Percentiles rank a stretch among this genome's conserved stretches.
Evolutionary conservation across 2,329 filamentous ascomycete genomes (phyloP).

Genomic region (Paecilomyces sp.): DNA sequence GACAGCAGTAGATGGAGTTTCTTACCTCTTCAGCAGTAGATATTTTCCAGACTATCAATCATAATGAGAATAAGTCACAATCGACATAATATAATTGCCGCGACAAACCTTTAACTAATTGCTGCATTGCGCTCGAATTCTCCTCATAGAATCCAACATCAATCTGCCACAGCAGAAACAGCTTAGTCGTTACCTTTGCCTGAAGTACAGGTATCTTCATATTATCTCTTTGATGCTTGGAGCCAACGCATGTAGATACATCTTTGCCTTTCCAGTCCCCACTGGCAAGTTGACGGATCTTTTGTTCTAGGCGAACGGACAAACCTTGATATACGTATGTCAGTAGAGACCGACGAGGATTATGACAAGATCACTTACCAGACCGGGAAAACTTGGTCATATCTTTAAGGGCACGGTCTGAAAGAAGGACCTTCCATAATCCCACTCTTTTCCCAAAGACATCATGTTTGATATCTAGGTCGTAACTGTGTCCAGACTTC

Average conservation of each 20-base stretch:
- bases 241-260: slow-evolving; percentile 3
- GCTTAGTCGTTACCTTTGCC: slow-evolving; percentile 4
- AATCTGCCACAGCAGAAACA: slow-evolving; percentile 16
- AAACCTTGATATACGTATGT: not conserved
- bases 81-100: not conserved
- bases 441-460: slow-evolving; percentile 12
- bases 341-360: not conserved
- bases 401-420: slow-evolving; percentile 7
- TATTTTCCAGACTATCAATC: not conserved
- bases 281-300: slow-evolving; percentile 12
- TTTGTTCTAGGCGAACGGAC: slow-evolving; percentile 6
- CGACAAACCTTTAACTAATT: slow-evolving; percentile 12
- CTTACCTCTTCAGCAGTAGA: not conserved
- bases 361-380: not conserved
- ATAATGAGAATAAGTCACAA: not conserved
- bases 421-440: slow-evolving; percentile 13
- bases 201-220: slow-evolving; percentile 8
- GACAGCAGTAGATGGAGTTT: not conserved
- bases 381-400: slow-evolving; percentile 3
- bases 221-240: slow-evolving; percentile 1
- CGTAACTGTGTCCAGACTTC: not conserved
- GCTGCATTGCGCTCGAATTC: slow-evolving; percentile 7
- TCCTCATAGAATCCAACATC: slow-evolving; percentile 13
- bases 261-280: slow-evolving; percentile 11
- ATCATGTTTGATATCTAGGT: slow-evolving; percentile 1